Evolutionary conservation across 345 rosid genomes (phyloP), one percentile per base, ranked within the genome.

Genomic region (Linum lewisii): DNA sequence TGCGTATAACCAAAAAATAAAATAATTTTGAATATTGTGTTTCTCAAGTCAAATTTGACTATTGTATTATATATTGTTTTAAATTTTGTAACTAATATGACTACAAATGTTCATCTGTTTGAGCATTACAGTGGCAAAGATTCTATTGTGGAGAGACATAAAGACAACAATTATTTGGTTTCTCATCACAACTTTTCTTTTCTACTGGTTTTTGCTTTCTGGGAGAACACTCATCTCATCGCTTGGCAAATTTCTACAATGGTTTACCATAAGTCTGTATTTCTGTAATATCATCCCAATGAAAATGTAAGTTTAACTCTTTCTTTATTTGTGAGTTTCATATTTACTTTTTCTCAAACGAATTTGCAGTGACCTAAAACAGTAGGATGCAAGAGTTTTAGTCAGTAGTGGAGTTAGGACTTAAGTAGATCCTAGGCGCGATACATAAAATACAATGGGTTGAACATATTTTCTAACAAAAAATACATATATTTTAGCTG

Each of bases 141-240:
- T 92, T 71, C 83, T 86, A 62, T 86, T 92, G 24, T 92, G 98
- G 98, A 86, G 93, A 79, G 86, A 92, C 68, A 86, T 86, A 82
- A 92, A 81, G 85, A 72, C 67, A 75, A 81, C 98, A 63, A 83
- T 86, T 53, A 55, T 78, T 6, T 86, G 69, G 73, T 86, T 88
- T 59, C 64, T 86, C 57, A 21, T 67, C 7, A 69, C 81, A 68
- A 75, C 69, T 73, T 20, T 82, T 65, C 59, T 81, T 64, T 88
- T 80, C 62, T 82, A 79, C 76, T 88, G 95, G 93, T 83, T 84
- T 75, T 79, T 84, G 63, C 85, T 87, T 32, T 72, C 81, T 65
- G 97, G 82, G 71, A 84, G 84, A 66, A 74, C 86, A 63, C 83
- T 92, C 34, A 66, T 75, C 69, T 80, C 98, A 34, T 86, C 91